A percentile compares a stretch with the other conserved stretches of the same genome.
These are phyloP conservation scores for Hirsutella rhossiliensis DNA, from an alignment of 2,329 filamentous ascomycete genomes.

Conservation along the genomic window DNA sequence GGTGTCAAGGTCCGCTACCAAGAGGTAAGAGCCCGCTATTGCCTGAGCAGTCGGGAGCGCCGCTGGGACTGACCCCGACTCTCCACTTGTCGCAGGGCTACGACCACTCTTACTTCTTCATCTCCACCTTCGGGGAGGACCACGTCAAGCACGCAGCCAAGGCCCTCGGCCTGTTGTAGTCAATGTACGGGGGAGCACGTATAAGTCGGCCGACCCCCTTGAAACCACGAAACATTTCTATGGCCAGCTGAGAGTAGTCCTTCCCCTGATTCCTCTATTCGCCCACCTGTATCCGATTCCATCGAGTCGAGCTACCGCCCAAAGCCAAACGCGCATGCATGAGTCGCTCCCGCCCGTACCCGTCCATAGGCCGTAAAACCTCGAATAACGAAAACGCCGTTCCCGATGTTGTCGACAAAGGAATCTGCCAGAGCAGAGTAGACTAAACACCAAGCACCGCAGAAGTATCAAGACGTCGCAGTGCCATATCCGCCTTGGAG, in stretches of 20 bases:
- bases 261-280: background rate
- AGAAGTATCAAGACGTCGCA: no score
- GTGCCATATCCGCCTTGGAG: no score
- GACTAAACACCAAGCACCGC: background rate
- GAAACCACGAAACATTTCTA: background rate
- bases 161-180: constrained; percentile 41
- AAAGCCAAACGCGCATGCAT: background rate
- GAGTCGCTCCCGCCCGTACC: background rate
- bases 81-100: constrained; percentile 47
- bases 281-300: background rate
- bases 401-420: background rate
- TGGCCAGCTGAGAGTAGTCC: no score
- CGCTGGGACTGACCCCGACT: background rate
- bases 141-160: constrained; percentile 89
- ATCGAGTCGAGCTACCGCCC: background rate
- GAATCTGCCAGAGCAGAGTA: background rate
- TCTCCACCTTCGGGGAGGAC: constrained; percentile 79
- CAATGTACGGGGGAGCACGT: background rate
- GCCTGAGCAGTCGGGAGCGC: background rate
- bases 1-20: constrained; percentile 76
- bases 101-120: constrained; percentile 97
- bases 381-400: background rate
- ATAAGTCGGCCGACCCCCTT: background rate
- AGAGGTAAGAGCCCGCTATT: constrained; percentile 32
- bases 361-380: background rate